Evolutionary conservation across 306 rosid species (phyloP).

Genomic region (Casuarina equisetifolia): DNA sequence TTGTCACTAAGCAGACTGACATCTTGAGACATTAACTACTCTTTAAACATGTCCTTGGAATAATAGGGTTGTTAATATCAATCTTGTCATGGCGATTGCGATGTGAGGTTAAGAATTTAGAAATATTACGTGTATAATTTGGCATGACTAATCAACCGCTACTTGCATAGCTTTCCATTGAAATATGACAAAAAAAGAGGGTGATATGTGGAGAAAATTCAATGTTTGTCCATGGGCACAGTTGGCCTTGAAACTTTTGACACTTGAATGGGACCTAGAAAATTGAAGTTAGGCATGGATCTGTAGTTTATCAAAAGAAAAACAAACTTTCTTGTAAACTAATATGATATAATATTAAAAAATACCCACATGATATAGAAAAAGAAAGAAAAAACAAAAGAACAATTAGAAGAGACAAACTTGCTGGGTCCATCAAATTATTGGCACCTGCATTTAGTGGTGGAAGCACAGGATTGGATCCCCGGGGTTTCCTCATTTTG

Average conservation of each 20-base stretch:
- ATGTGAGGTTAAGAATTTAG: background rate
- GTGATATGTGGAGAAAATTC: background rate
- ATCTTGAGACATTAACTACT: background rate
- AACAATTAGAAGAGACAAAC: no score
- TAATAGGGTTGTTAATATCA: no score
- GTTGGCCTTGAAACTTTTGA: background rate
- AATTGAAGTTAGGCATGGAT: background rate
- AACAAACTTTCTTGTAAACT: background rate
- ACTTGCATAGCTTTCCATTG: background rate
- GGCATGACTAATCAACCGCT: no score
- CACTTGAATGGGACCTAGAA: background rate
- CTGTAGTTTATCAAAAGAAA: background rate
- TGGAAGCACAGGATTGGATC: background rate
- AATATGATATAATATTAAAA: background rate
- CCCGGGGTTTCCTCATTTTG: background rate
- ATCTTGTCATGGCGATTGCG: no score
- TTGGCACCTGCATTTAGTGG: no score
- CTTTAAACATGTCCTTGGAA: background rate
- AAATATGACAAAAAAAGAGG: background rate
- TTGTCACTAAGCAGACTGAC: background rate
- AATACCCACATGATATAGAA: background rate
- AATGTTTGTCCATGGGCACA: background rate
- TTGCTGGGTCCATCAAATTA: no score
- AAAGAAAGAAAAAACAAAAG: background rate
- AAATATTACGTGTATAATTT: background rate